Percentiles rank a stretch among this genome's conserved stretches.
Conservation (phyloP, 352 stramenopile species). For the Pythium sukuiense region DNA sequence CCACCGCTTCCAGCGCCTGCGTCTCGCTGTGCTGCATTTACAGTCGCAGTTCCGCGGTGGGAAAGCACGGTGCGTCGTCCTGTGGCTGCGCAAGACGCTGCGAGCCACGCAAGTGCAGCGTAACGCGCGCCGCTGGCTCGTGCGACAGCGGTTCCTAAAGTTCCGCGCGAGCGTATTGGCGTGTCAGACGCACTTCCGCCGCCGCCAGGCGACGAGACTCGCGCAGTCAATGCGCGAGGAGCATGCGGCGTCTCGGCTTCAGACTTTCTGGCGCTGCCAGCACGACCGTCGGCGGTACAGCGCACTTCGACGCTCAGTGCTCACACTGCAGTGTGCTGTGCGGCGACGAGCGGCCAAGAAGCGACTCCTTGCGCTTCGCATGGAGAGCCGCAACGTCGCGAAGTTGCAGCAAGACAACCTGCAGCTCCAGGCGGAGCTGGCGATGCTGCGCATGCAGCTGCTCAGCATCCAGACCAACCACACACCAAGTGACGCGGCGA, state of each 20-base stretch:
- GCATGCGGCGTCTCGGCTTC: slow-evolving; percentile 43
- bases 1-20: slow-evolving; percentile 37
- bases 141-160: slow-evolving; percentile 32
- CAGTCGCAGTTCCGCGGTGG: slow-evolving; percentile 47
- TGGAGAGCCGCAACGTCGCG: slow-evolving; percentile 70
- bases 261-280: slow-evolving; percentile 41
- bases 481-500: not conserved
- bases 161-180: slow-evolving; percentile 42
- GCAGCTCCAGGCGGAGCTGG: slow-evolving; percentile 64
- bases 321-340: slow-evolving; percentile 59
- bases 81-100: slow-evolving; percentile 39
- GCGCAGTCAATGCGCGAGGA: slow-evolving; percentile 45
- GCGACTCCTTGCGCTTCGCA: slow-evolving; percentile 42
- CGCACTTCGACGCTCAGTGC: slow-evolving; percentile 30
- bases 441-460: slow-evolving; percentile 56
- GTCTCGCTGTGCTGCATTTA: slow-evolving; percentile 37
- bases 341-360: slow-evolving; percentile 42
- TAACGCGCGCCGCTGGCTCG: slow-evolving; percentile 40
- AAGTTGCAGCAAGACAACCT: slow-evolving; percentile 80
- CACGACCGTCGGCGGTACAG: slow-evolving; percentile 34
- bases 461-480: slow-evolving; percentile 38
- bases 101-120: slow-evolving; percentile 45
- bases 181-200: slow-evolving; percentile 55
- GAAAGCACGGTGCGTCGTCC: slow-evolving; percentile 35
- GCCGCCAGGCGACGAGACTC: slow-evolving; percentile 31